Evolutionary conservation across 1,139 yeast genomes (phyloP), one percentile per base, ranked within the genome.

Genomic region (Dujonia santamariae): DNA sequence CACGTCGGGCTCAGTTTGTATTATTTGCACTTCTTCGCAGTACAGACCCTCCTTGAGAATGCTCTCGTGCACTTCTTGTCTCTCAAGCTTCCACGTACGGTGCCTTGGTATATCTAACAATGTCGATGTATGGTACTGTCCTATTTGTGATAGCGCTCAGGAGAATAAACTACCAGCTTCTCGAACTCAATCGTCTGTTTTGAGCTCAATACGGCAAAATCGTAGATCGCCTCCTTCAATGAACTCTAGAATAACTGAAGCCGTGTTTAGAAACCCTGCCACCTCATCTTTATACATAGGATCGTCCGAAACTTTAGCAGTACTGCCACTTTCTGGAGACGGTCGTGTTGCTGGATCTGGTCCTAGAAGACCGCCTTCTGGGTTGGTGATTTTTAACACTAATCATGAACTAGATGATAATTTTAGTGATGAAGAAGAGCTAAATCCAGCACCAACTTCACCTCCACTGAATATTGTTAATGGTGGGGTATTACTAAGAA

Each of bases 71-170:
- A 46, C 46, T 11, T 46, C 47, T 17, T 69, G 75, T 42, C 57
- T 58, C 7, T 55, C 63, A 14, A 42, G 46, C 12, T 68, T 65
- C 44, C 75, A 69, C 43, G 44, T 47, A 18, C 41, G 44, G 15
- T 69, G 75, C 41, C 47, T 69, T 26, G 69, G 68, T 3, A 34
- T 55, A 26, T 42, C 30, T 37, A 18, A 13, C 38, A 49, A n/a
- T 23, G 44, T 20, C 1, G 31, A 30, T 12, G 42, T 32, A 7
- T 69, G 75, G 75, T 58, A 51, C 40, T 69, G 75, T 46, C 73
- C 74, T 14, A 58, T 68, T 30, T 69, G 75, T 45, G 75, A 68
- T 36, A 48, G 43, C 34, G 51, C 48, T 21, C 72, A 67, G 40
- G 70, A 63, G 29, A 31, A 42, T 3, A 14, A 42, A n/a, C 43